Base-by-base conservation (phyloP, 2,329 filamentous ascomycete genomes). In the Diaporthe citrichinensis region DNA sequence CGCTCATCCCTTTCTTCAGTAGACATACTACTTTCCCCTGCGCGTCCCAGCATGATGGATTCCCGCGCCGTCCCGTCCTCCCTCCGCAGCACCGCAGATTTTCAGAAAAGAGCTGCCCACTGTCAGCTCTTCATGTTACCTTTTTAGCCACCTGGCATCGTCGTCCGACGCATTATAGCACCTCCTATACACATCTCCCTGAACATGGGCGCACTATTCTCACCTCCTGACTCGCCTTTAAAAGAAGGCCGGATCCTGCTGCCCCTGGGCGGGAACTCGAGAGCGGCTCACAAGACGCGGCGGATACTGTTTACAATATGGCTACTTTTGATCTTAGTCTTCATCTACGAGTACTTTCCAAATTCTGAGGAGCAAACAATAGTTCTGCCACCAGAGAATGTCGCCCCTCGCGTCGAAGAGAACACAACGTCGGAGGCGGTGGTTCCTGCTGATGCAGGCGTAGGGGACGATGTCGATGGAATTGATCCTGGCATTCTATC, bases 181-280 rank as follows among this genome's bases (percentile, higher is more conserved):
- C 9, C 31, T 49, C 58, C 17, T 36, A 15, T 9, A 25, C 4
- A 41, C 10, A 28, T 7, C 17, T 23, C 39, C n/a, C 28, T 46
- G 46, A 61, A 41, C 12, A 73, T 73, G 58, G 71, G 57, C 59
- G 59, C 34, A 28, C 55, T 73, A 34, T 73, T 73, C 34, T 55
- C 49, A 46, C 71, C 71, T 23, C 58, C 58, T 28, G 71, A 55
- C 14, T 73, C 71, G 46, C 71, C 71, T 25, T n/a, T 73, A 14
- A 73, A 73, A 57, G 71, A 73, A 55, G 71, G 71, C 23, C 71
- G 71, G n/a, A 65, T 31, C 31, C 34, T 61, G 46, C 71, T 73
- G 34, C 71, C 58, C 31, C 36, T 53, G 34, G 28, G 51, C 17
- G 58, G 58, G 28, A 61, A 23, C 20, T 73, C 71, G 39, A 73